A percentile compares a stretch with the other conserved stretches of the same genome.
These are phyloP conservation scores for Stylosanthes scabra DNA, from an alignment of 331 rosid species.

Conservation along the genomic window DNA sequence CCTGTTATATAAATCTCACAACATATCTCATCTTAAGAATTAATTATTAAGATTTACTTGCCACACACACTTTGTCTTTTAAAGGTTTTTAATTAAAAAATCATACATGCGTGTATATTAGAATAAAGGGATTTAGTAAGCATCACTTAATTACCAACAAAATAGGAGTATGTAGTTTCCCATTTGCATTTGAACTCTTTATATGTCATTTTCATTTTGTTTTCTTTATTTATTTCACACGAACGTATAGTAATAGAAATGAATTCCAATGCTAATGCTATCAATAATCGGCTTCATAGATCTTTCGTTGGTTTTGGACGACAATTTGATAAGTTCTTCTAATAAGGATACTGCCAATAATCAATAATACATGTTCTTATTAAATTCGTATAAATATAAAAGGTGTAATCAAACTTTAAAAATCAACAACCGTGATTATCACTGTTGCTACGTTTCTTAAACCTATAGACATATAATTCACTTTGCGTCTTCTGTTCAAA, in stretches of 20 bases:
- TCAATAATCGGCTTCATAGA: not conserved
- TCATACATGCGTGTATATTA: not conserved
- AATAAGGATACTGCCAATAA: no score
- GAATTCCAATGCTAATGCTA: not conserved
- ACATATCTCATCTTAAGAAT: not conserved
- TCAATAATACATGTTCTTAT: no score
- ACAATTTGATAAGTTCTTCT: no score
- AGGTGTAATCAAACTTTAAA: no score
- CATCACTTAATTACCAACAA: not conserved
- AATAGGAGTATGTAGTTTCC: conserved; percentile 7
- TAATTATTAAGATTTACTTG: not conserved
- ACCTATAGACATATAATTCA: not conserved
- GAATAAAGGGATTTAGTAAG: not conserved
- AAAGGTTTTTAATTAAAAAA: not conserved
- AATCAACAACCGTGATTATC: no score
- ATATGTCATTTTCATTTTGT: not conserved
- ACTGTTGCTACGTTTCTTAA: not conserved
- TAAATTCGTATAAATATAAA: no score
- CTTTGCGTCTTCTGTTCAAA: no score
- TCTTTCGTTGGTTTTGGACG: no score
- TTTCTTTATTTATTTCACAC: not conserved
- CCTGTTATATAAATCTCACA: not conserved
- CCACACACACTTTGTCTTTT: conserved; percentile 1
- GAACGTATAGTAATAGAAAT: not conserved
- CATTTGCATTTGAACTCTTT: conserved; percentile 17